A percentile compares a stretch with the other conserved stretches of the same genome.
Evolutionary conservation across 75 land plant genomes (phyloP).

Genomic region (Sequoiadendron giganteum): DNA sequence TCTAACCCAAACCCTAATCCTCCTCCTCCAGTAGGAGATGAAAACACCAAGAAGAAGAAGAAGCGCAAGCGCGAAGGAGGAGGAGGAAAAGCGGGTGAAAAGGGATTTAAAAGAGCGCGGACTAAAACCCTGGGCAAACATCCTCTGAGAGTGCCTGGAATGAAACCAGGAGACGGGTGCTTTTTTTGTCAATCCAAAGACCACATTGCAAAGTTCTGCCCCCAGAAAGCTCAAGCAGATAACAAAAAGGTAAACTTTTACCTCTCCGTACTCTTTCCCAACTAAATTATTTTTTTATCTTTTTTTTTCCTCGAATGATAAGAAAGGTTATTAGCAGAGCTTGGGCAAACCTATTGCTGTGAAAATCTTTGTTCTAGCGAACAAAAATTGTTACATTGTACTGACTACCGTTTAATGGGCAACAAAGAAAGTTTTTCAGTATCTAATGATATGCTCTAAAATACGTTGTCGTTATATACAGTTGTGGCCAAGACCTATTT

Average conservation of each 20-base stretch:
- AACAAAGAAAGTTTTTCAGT: background rate
- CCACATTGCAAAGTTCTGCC: constrained; percentile 87
- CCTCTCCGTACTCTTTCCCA: background rate
- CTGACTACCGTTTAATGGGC: background rate
- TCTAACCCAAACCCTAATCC: constrained; percentile 36
- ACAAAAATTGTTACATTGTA: background rate
- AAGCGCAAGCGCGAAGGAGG: constrained; percentile 4
- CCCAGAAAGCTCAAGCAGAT: constrained; percentile 68
- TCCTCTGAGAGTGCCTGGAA: constrained; percentile 86
- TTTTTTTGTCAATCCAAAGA: constrained; percentile 71
- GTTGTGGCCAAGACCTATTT: background rate
- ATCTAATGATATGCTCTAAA: background rate
- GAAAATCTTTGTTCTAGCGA: no score
- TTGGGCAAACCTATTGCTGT: background rate
- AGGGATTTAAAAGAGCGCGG: background rate
- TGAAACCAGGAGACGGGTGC: constrained; percentile 93
- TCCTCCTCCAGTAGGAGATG: constrained; percentile 27
- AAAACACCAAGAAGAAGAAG: constrained; percentile 19
- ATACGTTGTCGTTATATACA: background rate
- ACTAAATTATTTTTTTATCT: background rate
- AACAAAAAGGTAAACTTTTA: constrained; percentile 61
- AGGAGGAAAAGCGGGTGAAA: background rate
- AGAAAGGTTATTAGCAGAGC: background rate
- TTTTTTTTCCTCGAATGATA: background rate
- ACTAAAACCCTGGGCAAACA: constrained; percentile 35